Evolutionary conservation across 306 rosid genomes (phyloP).

Genomic region (Cicer arietinum): DNA sequence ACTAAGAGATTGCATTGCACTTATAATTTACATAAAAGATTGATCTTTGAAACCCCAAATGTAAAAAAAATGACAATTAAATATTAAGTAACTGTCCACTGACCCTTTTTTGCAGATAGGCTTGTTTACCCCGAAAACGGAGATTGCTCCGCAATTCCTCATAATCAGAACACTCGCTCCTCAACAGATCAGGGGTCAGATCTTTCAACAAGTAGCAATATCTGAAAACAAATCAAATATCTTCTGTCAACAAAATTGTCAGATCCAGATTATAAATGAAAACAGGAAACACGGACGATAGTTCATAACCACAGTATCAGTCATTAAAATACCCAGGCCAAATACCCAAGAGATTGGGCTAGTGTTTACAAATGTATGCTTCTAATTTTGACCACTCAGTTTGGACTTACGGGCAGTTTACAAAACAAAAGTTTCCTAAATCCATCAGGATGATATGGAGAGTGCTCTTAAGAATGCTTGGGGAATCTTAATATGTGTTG

Average conservation of each 20-base stretch:
- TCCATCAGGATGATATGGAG: neutral
- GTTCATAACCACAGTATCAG: neutral
- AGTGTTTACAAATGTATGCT: neutral
- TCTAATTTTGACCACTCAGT: neutral
- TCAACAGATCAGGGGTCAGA: conserved; percentile 80
- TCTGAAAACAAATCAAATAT: conserved; percentile 56
- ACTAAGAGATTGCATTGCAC: neutral
- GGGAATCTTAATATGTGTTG: neutral
- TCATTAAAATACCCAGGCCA: neutral
- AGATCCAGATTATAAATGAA: conserved; percentile 29
- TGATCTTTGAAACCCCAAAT: neutral
- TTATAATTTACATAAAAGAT: neutral
- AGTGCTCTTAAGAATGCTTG: neutral
- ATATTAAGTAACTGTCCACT: conserved; percentile 50
- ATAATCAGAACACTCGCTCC: conserved; percentile 66
- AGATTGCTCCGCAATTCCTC: conserved; percentile 75
- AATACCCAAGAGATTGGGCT: neutral
- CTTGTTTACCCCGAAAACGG: conserved; percentile 76
- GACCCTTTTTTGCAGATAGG: conserved; percentile 89
- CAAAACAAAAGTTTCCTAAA: neutral
- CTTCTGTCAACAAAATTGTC: conserved; percentile 29
- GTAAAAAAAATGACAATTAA: neutral
- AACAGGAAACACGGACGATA: neutral
- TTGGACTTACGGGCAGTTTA: neutral
- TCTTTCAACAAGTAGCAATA: conserved; percentile 91